A percentile compares a stretch with the other conserved stretches of the same genome.
Conservation (phyloP, 1,284 basidiomycete species). For the Irpex sp. region DNA sequence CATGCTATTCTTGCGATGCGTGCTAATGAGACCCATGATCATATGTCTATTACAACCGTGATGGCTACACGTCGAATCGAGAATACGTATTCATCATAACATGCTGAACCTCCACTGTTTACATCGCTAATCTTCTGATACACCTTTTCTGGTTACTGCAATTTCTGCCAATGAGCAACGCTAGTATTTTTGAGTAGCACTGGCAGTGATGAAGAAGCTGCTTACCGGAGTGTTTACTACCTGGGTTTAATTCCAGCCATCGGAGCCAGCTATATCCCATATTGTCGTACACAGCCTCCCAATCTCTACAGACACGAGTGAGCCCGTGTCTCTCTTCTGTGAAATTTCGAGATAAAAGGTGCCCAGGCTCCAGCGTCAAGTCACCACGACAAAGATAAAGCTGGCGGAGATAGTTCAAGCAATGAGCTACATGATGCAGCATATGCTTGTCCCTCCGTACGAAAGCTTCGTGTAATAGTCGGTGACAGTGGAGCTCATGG, state of each 20-base stretch:
- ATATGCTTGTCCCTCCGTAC: constrained; percentile 8
- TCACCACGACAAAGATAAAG: constrained; percentile 38
- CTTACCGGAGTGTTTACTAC: not conserved
- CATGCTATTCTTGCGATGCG: no score
- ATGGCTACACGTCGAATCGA: no score
- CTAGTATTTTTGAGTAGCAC: no score
- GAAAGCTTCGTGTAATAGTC: constrained; percentile 13
- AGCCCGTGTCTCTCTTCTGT: constrained; percentile 32
- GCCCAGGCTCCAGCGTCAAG: constrained; percentile 40
- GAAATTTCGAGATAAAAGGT: constrained; percentile 36
- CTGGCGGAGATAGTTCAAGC: constrained; percentile 42
- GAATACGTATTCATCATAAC: no score
- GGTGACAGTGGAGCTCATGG: constrained; percentile 29
- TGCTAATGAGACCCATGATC: no score
- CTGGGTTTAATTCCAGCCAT: not conserved
- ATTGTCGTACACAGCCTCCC: constrained; percentile 34
- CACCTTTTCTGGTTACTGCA: no score
- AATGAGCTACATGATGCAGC: constrained; percentile 36
- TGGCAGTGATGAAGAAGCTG: not conserved
- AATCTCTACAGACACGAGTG: constrained; percentile 45
- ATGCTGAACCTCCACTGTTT: no score
- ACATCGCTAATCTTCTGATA: no score
- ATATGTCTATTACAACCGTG: no score
- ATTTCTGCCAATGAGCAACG: no score
- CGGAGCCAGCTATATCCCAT: not conserved